Percentiles rank a stretch among this genome's conserved stretches.
Evolutionary conservation across 495 filamentous ascomycete genomes (phyloP).

Genomic region (Beverwykella pulmonaria): DNA sequence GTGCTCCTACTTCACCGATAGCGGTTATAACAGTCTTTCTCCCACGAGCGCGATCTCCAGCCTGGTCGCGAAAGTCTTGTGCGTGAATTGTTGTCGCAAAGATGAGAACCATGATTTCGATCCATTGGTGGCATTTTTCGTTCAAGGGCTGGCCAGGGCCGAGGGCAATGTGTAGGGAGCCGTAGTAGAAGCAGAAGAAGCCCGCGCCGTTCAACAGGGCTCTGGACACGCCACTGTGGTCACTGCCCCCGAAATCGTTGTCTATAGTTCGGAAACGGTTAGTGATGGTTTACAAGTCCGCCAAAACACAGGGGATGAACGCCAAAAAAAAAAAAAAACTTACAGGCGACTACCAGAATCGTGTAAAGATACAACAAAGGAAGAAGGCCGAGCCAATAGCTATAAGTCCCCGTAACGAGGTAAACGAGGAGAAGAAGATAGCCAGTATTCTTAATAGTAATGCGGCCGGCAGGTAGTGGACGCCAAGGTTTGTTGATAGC

Average conservation of each 20-base stretch:
- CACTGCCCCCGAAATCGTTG: slow-evolving; percentile 56
- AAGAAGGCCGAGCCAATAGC: background rate
- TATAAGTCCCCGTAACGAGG: background rate
- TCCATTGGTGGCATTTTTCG: slow-evolving; percentile 47
- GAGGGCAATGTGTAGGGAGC: slow-evolving; percentile 33
- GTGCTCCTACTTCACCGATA: slow-evolving; percentile 50
- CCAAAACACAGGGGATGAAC: too few relatives aligned
- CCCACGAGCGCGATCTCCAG: slow-evolving; percentile 51
- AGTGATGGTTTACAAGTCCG: too few relatives aligned
- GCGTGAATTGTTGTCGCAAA: slow-evolving; percentile 57
- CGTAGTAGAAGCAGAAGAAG: slow-evolving; percentile 46
- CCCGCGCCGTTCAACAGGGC: slow-evolving; percentile 53
- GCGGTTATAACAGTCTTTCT: slow-evolving; percentile 50
- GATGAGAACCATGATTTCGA: slow-evolving; percentile 49
- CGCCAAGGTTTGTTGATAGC: slow-evolving; percentile 63
- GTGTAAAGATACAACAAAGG: background rate
- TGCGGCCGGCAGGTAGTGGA: slow-evolving; percentile 50
- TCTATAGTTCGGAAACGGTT: slow-evolving; percentile 44
- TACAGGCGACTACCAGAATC: background rate
- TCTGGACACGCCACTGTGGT: slow-evolving; percentile 48
- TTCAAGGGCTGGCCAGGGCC: slow-evolving; percentile 20
- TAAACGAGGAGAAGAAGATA: background rate
- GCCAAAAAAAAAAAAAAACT: too few relatives aligned
- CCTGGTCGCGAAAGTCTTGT: slow-evolving; percentile 56
- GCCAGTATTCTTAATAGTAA: slow-evolving; percentile 48